Evolutionary conservation across 208 protist genomes (phyloP).

Genomic region (Crithidia bombi): DNA sequence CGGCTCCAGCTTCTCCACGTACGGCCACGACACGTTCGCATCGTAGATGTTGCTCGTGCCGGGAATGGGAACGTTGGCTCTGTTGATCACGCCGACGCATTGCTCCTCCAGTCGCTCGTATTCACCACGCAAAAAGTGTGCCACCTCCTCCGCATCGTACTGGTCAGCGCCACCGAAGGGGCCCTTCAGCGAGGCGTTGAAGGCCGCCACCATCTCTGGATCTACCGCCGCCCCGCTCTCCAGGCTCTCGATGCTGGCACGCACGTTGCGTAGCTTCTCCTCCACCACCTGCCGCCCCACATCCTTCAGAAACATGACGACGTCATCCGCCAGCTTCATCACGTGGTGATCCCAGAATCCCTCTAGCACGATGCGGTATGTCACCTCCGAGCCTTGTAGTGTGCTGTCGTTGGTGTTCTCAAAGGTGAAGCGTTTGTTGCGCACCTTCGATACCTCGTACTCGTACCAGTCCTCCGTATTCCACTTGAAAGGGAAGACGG

Average conservation of each 20-base stretch:
- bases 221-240: slow-evolving; percentile 48
- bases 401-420: slow-evolving; percentile 69
- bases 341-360: slow-evolving; percentile 92
- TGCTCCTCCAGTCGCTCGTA: slow-evolving; percentile 78
- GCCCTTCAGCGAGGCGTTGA: slow-evolving; percentile 58
- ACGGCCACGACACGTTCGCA: slow-evolving; percentile 81
- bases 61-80: slow-evolving; percentile 82
- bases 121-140: slow-evolving; percentile 80
- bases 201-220: slow-evolving; percentile 62
- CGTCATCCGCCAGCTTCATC: slow-evolving; percentile 86
- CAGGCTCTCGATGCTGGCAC: slow-evolving; percentile 50
- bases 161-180: slow-evolving; percentile 68
- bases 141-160: slow-evolving; percentile 83
- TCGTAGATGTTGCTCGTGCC: slow-evolving; percentile 83
- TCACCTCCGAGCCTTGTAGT: slow-evolving; percentile 73
- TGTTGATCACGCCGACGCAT: slow-evolving; percentile 79
- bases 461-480: slow-evolving; percentile 93
- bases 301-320: slow-evolving; percentile 87
- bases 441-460: slow-evolving; percentile 89
- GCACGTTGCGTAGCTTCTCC: slow-evolving; percentile 75
- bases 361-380: slow-evolving; percentile 85
- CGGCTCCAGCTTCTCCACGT: slow-evolving; percentile 86
- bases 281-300: slow-evolving; percentile 74
- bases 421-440: slow-evolving; percentile 86
- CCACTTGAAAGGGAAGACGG: slow-evolving; percentile 77